Conservation (phyloP, 768 basidiomycete genomes). For the Pleurotus citrinopileatus region DNA sequence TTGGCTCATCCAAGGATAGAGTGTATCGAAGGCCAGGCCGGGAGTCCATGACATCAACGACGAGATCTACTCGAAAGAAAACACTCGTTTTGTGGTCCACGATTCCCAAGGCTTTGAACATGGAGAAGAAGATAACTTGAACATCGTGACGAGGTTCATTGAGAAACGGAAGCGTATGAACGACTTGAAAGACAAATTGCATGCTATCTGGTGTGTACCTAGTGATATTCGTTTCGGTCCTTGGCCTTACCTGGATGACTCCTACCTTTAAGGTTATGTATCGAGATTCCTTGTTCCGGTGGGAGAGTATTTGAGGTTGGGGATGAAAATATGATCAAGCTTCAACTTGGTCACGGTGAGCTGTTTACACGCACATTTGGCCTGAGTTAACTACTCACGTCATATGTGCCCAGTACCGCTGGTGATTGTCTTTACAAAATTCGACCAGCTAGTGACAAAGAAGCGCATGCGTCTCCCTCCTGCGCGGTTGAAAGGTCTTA, state of each 20-base stretch:
- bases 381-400: neutral
- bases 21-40: constrained; percentile 16
- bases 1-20: constrained; percentile 6
- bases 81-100: constrained; percentile 26
- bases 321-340: constrained; percentile 22
- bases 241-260: neutral
- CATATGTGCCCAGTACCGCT: constrained; percentile 22
- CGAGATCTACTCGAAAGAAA: constrained; percentile 23
- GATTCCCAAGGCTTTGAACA: constrained; percentile 28
- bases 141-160: constrained; percentile 24
- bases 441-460: constrained; percentile 21
- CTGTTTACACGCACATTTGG: neutral
- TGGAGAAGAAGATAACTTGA: constrained; percentile 21
- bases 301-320: constrained; percentile 23
- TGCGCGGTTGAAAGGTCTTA: neutral
- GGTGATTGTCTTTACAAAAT: constrained; percentile 32
- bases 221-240: too few relatives aligned
- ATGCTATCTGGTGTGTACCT: constrained; percentile 25
- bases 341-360: constrained; percentile 17
- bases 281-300: constrained; percentile 23
- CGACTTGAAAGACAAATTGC: constrained; percentile 23
- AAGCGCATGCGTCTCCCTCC: constrained; percentile 1
- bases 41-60: constrained; percentile 24
- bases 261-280: constrained; percentile 23
- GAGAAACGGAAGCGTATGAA: constrained; percentile 12